phyloP scores from a whole-genome alignment of 2,329 filamentous ascomycete species.

The Helotiales sp. region DNA sequence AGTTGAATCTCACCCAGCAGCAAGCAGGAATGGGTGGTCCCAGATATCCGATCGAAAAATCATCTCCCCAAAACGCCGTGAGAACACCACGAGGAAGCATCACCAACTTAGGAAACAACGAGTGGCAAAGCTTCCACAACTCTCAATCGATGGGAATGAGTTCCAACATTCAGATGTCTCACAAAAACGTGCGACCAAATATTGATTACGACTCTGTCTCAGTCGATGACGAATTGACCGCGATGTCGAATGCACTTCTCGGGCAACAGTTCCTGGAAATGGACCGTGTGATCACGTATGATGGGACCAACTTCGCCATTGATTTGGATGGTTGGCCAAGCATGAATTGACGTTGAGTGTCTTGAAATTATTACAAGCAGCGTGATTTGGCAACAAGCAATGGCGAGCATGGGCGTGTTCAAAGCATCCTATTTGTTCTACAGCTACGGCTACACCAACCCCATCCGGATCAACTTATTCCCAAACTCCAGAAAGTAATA shows the following conservation, averaged over 20 bases:
- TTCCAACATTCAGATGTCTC: neutral
- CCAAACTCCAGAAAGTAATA: slow-evolving; percentile 35
- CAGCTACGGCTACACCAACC: slow-evolving; percentile 20
- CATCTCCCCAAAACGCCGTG: neutral
- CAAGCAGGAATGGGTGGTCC: neutral
- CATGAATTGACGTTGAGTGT: slow-evolving; percentile 11
- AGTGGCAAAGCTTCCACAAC: neutral
- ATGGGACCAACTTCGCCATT: slow-evolving; percentile 29
- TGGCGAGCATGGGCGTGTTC: too few species aligned
- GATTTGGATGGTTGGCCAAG: slow-evolving; percentile 18
- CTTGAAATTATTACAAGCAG: neutral
- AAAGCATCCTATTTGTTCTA: neutral
- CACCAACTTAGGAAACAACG: neutral
- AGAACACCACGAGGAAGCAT: neutral
- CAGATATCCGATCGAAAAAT: neutral
- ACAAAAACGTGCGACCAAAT: neutral
- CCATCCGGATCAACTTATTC: slow-evolving; percentile 34
- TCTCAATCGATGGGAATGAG: neutral
- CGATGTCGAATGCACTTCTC: slow-evolving; percentile 21
- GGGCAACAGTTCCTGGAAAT: slow-evolving; percentile 31
- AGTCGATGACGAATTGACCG: slow-evolving; percentile 11
- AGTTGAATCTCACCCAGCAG: neutral
- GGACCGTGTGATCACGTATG: slow-evolving; percentile 31
- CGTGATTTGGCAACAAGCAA: neutral
- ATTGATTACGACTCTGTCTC: neutral